These are phyloP conservation scores for Zygoascus meyerae DNA, from an alignment of 1,139 yeast species.

Conservation along the genomic window DNA sequence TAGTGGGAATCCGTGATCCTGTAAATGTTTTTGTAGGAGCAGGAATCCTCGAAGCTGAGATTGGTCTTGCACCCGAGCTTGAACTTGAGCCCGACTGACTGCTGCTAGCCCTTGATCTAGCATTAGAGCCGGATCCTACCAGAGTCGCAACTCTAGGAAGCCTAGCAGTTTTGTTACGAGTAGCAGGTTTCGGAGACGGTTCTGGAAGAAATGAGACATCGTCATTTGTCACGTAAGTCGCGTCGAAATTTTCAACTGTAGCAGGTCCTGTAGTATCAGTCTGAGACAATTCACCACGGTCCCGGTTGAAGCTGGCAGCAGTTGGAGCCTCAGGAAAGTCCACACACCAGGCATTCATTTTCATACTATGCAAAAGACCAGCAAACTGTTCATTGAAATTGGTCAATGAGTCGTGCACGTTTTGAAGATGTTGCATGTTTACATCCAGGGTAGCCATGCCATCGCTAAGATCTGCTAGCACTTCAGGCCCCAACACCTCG, in stretches of 20 bases:
- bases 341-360: constrained; percentile 66
- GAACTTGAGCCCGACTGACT: background rate
- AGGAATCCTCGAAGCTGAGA: constrained; percentile 7
- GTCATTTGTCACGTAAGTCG: constrained; percentile 20
- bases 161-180: background rate
- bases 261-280: background rate
- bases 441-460: constrained; percentile 49
- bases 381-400: constrained; percentile 61
- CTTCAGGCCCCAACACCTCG: constrained; percentile 22
- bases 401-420: constrained; percentile 46
- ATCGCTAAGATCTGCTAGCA: constrained; percentile 43
- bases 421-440: constrained; percentile 45
- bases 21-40: background rate
- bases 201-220: constrained; percentile 16
- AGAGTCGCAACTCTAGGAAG: constrained; percentile 4
- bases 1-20: constrained; percentile 6
- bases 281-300: constrained; percentile 1
- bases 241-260: constrained; percentile 5
- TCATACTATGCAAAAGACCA: constrained; percentile 55
- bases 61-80: background rate
- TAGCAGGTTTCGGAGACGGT: constrained; percentile 8
- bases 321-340: constrained; percentile 49
- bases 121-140: background rate
- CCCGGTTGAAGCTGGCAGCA: constrained; percentile 17
- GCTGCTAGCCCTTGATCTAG: background rate